phyloP scores from a whole-genome alignment of 2,329 filamentous ascomycete species.

The Fusarium sp. region DNA sequence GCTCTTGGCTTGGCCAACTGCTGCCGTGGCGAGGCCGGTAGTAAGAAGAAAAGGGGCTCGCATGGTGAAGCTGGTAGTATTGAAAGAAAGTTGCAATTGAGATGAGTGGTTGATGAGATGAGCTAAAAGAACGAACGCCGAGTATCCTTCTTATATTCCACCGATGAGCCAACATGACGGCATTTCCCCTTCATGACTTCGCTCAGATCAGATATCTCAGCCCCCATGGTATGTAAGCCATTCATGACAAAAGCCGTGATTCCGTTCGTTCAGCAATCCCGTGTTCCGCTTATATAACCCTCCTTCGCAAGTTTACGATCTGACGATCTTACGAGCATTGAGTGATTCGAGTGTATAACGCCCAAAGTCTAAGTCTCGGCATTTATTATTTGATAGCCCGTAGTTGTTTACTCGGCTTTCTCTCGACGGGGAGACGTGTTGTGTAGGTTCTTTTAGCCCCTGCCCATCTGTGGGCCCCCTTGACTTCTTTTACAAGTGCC shows the following conservation, averaged over 20 bases:
- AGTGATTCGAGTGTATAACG: not conserved
- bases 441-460: not conserved
- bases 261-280: not conserved
- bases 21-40: not conserved
- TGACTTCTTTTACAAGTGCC: not conserved
- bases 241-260: not conserved
- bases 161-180: not conserved
- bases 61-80: not conserved
- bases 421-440: not conserved
- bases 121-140: not conserved
- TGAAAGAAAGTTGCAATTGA: not conserved
- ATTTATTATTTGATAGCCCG: not conserved
- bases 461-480: not conserved
- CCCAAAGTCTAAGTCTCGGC: not conserved
- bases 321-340: not conserved
- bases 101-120: not conserved
- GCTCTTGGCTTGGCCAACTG: not conserved
- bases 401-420: not conserved
- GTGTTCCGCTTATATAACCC: not conserved
- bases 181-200: not conserved
- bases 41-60: not conserved
- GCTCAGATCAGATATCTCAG: not conserved
- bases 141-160: not conserved
- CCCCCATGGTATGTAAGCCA: not conserved
- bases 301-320: not conserved